phyloP scores from a whole-genome alignment of 202 grass and related monocot species.

The Thinopyrum obtusiflorum region DNA sequence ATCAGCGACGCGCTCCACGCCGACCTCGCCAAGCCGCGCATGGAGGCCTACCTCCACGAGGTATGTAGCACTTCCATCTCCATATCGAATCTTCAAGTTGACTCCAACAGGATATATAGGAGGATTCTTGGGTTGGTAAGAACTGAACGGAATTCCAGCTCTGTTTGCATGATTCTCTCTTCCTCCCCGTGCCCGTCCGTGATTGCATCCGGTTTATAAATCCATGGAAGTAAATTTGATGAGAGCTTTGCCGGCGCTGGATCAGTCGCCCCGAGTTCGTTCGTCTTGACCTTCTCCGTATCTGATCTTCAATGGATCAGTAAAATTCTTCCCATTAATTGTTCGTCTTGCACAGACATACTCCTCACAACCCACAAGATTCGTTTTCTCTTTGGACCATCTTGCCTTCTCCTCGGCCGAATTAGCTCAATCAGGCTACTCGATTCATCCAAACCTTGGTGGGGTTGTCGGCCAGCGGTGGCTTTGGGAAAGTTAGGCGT shows the following conservation, averaged over 20 bases:
- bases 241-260: neutral
- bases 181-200: too few relatives aligned
- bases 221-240: too few relatives aligned
- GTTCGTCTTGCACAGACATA: neutral
- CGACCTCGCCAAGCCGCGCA: conserved; percentile 78
- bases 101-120: neutral
- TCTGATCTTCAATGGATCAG: neutral
- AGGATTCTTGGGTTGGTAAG: neutral
- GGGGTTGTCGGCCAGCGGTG: too few relatives aligned
- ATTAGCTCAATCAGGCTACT: neutral
- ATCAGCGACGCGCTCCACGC: conserved; percentile 60
- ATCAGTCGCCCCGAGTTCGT: neutral
- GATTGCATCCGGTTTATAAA: too few relatives aligned
- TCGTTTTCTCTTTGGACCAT: neutral
- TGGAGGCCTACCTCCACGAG: conserved; percentile 81
- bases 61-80: neutral
- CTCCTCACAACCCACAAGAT: neutral
- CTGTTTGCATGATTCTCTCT: neutral
- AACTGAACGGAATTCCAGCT: neutral
- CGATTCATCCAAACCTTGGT: neutral
- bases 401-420: neutral
- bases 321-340: neutral
- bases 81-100: neutral
- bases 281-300: neutral
- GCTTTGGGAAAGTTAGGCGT: conserved; percentile 2